Evolutionary conservation across 2,329 filamentous ascomycete species (phyloP).

Genomic region (Aspergillus ochraceoroseus): DNA sequence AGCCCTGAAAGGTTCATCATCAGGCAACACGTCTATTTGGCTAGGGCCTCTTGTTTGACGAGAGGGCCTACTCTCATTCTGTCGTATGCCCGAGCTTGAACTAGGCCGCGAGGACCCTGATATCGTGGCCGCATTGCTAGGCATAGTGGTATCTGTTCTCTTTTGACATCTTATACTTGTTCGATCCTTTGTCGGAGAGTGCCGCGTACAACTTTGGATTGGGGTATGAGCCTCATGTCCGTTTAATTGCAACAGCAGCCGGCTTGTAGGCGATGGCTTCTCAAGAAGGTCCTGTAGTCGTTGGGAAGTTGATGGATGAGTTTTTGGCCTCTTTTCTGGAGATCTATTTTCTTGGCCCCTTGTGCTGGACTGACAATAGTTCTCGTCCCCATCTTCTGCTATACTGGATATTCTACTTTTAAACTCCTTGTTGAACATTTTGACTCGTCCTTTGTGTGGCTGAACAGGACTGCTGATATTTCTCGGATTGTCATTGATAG

Average conservation of each 20-base stretch:
- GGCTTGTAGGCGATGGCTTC: slow-evolving; percentile 23
- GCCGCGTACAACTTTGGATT: slow-evolving; percentile 5
- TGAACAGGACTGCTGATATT: slow-evolving; percentile 3
- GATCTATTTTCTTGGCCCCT: slow-evolving; percentile 1
- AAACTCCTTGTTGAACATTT: slow-evolving; percentile 24
- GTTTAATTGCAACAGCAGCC: slow-evolving; percentile 15
- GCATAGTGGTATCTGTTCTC: neutral
- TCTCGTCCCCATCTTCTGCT: slow-evolving; percentile 49
- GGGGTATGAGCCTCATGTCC: neutral
- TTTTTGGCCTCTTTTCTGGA: neutral
- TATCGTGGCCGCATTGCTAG: neutral
- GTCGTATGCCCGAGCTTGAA: neutral
- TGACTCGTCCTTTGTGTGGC: slow-evolving; percentile 36
- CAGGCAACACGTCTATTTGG: slow-evolving; percentile 15
- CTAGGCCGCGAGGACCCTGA: neutral
- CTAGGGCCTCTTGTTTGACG: neutral
- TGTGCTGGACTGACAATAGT: slow-evolving; percentile 1
- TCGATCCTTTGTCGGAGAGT: neutral
- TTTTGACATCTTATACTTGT: neutral
- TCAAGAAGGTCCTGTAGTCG: slow-evolving; percentile 36
- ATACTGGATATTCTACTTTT: slow-evolving; percentile 42
- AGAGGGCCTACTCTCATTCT: neutral
- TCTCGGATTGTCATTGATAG: slow-evolving; percentile 29
- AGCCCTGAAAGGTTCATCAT: slow-evolving; percentile 51
- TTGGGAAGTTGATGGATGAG: slow-evolving; percentile 11